Evolutionary conservation across 768 basidiomycete genomes (phyloP).

Genomic region (Multifurca ochricompacta): DNA sequence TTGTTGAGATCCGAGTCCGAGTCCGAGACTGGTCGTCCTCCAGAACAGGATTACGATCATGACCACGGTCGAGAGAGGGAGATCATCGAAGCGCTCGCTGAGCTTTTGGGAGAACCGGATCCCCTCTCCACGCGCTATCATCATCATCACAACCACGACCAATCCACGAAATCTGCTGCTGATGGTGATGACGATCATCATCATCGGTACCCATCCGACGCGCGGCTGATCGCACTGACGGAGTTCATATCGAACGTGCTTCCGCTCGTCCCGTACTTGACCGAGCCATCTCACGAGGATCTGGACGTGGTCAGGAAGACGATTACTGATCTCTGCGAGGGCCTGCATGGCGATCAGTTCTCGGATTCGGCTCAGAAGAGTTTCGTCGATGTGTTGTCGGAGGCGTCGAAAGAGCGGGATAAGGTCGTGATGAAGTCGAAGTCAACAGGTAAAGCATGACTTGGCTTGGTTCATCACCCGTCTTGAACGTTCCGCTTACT

Average conservation of each 20-base stretch:
- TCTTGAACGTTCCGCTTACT: neutral
- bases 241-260: constrained; percentile 1
- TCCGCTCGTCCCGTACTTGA: neutral
- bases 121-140: neutral
- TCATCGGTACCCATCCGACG: neutral
- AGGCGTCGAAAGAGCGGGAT: neutral
- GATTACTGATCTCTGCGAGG: neutral
- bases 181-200: neutral
- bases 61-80: neutral
- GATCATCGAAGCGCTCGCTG: neutral
- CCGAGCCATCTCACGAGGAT: neutral
- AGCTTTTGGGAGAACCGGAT: neutral
- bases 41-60: too few relatives aligned
- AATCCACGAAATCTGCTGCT: neutral
- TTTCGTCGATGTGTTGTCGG: neutral
- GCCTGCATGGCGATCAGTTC: neutral
- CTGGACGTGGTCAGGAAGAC: neutral
- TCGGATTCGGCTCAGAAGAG: neutral
- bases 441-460: neutral
- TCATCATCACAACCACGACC: neutral
- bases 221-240: neutral
- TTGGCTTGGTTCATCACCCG: neutral
- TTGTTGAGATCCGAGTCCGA: neutral
- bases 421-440: neutral
- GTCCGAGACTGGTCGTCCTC: too few relatives aligned